These are phyloP conservation scores for Margaritispora aquatica DNA, from an alignment of 495 filamentous ascomycete species.

Conservation along the genomic window DNA sequence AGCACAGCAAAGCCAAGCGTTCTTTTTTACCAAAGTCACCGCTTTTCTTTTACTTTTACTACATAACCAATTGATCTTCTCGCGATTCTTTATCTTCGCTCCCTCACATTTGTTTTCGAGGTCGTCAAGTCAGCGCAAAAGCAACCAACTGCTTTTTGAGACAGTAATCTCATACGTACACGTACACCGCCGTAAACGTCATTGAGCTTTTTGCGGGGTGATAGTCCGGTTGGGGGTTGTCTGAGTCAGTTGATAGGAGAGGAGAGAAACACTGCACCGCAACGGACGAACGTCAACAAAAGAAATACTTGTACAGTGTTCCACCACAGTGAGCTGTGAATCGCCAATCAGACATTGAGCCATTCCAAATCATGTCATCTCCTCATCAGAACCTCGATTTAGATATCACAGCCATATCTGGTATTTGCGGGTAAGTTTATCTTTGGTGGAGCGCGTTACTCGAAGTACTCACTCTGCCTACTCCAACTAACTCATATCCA, in stretches of 20 bases:
- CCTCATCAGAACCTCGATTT: too few species aligned
- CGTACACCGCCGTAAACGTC: not conserved
- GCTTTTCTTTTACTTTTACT: too few species aligned
- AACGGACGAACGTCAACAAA: too few species aligned
- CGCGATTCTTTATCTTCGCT: too few species aligned
- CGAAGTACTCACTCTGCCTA: not conserved
- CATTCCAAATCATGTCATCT: too few species aligned
- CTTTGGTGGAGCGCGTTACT: not conserved
- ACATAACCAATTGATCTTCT: too few species aligned
- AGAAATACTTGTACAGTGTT: too few species aligned
- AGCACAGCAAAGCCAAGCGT: not conserved
- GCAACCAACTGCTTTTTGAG: not conserved
- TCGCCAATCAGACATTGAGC: too few species aligned
- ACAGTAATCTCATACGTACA: not conserved
- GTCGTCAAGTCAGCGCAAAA: not conserved
- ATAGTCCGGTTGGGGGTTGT: not conserved
- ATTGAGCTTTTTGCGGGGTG: not conserved
- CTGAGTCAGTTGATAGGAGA: not conserved
- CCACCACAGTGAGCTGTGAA: too few species aligned
- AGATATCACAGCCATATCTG: constrained; percentile 81
- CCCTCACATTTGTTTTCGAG: not conserved
- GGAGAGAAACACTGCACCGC: too few species aligned
- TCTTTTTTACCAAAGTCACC: not conserved
- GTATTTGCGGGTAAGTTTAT: constrained; percentile 69
- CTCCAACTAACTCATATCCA: constrained; percentile 27